These are phyloP conservation scores for Fusarium pseudograminearum DNA, from an alignment of 2,329 filamentous ascomycete genomes.

Conservation along the genomic window DNA sequence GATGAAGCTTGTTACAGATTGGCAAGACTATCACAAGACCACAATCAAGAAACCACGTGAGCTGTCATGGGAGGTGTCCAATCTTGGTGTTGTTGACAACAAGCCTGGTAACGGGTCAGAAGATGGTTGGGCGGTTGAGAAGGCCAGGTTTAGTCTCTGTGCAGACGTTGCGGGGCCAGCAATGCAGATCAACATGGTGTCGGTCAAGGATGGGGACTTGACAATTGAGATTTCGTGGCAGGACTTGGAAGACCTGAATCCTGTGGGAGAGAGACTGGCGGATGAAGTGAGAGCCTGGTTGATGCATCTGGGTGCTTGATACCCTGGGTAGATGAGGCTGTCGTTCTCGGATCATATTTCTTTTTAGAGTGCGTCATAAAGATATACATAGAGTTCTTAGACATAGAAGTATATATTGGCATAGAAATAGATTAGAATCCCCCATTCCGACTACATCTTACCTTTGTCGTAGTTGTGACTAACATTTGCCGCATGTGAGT, in stretches of 20 bases:
- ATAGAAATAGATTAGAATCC: not conserved
- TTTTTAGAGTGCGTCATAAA: not conserved
- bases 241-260: not conserved
- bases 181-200: not conserved
- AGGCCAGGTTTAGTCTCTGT: conserved; percentile 5
- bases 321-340: not conserved
- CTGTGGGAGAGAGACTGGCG: not conserved
- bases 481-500: not conserved
- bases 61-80: conserved; percentile 10
- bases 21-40: conserved; percentile 5
- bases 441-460: not conserved
- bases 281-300: not conserved
- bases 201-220: not conserved
- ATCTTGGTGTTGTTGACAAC: conserved; percentile 5
- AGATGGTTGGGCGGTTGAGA: not conserved
- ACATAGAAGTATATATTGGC: not conserved
- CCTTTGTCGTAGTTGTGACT: too few relatives aligned
- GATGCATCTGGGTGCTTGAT: not conserved
- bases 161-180: conserved; percentile 5
- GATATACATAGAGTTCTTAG: not conserved
- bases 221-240: conserved; percentile 12
- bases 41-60: conserved; percentile 2
- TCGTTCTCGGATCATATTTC: not conserved
- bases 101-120: not conserved
- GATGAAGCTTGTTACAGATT: conserved; percentile 8